Evolutionary conservation across 2,329 filamentous ascomycete genomes (phyloP), one percentile per base, ranked within the genome.

Genomic region (Capronia americana): DNA sequence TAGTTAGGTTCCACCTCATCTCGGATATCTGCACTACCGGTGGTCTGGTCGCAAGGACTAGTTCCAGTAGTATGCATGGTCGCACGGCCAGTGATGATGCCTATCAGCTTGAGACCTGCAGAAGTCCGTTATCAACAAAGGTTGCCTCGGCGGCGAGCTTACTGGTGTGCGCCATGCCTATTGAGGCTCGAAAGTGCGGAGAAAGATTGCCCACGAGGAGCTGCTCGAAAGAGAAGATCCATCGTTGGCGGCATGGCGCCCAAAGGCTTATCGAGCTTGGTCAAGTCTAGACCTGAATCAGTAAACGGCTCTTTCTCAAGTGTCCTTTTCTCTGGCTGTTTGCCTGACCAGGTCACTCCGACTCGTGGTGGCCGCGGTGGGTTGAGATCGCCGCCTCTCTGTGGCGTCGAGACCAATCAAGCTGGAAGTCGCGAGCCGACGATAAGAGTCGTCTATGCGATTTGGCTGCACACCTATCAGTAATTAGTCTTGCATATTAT

Each of bases 1-100:
- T 30, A 53, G 17, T 23, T 2, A 24, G 51, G 3, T 10, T 10
- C 23, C 50, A 41, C 28, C 26, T 34, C 50, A 34, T 62, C 26
- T 65, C 63, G 63, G 63, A 65, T 51, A 54, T 65, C 57, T 65
- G 63, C 63, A 65, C 63, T 46, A 56, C 34, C 24, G 51, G 32
- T 12, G 6, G 14, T 10, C 38, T 20, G 55, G 32, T 6, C n/a
- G 12, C 20, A 1, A 23, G 17, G 6, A 3, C 55, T 28, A 44
- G 34, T 41, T 17, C 11, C 11, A 38, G 48, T 11, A 26, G n/a
- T n/a, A 57, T 48, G 24, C 23, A n/a, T 63, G 8, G 53, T 63
- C 26, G 10, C 28, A 48, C 23, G 7, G 14, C 41, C 44, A 57
- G 41, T 26, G 12, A 41, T 28, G 26, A 38, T 46, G 10, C 38